Base-by-base conservation (phyloP, 2,329 filamentous ascomycete genomes). In the Claviceps monticola region DNA sequence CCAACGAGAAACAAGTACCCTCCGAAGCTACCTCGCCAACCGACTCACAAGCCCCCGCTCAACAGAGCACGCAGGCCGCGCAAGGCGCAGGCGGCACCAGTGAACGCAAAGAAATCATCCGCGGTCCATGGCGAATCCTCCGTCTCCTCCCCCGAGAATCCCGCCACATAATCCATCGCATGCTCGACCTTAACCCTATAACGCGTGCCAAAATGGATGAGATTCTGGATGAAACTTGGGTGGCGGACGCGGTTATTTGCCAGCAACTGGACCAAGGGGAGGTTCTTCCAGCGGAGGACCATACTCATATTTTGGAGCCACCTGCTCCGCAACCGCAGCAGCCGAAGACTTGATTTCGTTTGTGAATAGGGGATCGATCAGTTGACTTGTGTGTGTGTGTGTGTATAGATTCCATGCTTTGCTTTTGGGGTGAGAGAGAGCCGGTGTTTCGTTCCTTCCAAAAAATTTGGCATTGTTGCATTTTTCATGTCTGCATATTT, bases 81-180 rank as follows among this genome's bases (percentile, higher is more conserved):
- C 52, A 51, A 11, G 46, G 53, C 49, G 34, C 56, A n/a, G 36
- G 54, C 34, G 50, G 54, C 19, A 55, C 51, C 6, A 61, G 58
- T 1, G 78, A 80, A 37, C 82, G 79, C 62, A 84, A 82, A 61
- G 85, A 90, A 64, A 80, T 88, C 0, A 94, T 98, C 59, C 88
- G 89, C 61, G 93, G 93, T 0, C 93, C 93, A 2, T 95, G 91
- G 86, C 80, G 93, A 46, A 78, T 98, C 44, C 72, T 98, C 34
- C 81, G 93, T 43, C 73, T 97, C 38, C 74, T 98, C 9, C 93
- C 93, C 1, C 78, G 91, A 54, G 93, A 97, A 68, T 94, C 85
- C 57, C 77, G 93, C 49, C 84, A 91, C 63, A 89, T 98, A 56
- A 85, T 98, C 51, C 84, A 88, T 45, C 79, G 86, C 53, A 98